Base-by-base conservation (phyloP, 306 rosid species). In the Abrus pulchellus region DNA sequence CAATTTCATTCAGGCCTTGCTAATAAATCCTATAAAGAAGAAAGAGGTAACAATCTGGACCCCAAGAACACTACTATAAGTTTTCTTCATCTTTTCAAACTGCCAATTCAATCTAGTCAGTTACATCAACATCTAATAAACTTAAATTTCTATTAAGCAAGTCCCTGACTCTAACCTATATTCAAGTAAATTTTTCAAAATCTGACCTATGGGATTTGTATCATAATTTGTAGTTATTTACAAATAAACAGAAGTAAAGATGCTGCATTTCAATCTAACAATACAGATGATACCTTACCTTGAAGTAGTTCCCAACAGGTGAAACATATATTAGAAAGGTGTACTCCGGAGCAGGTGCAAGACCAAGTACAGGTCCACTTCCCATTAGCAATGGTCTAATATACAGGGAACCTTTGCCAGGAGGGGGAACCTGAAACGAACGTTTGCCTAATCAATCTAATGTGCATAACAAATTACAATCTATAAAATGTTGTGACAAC, bases 301-400 rank as follows among this genome's bases (percentile, higher is more conserved):
- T 93, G 83, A 93, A 95, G 89, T 95, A 95, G 87, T 93, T 95
- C 76, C 99, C 99, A 63, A 95, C 99, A 32, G 99, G 98, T 20
- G 99, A 91, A 87, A 95, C 99, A 76, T 88, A 95, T 55, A 95
- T 91, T 14, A 95, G 81, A 86, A 95, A 95, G 55, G 97, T 95
- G 85, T 93, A 95, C 90, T 95, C 99, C 2, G 98, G 98, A 65
- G 99, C 89, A 71, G 99, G 99, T 55, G 98, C 97, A 45, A 95
- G 93, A 78, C 99, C 98, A 72, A 95, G 99, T 78, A 95, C 92
- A 60, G 97, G 93, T 72, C 99, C 99, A 80, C 97, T 95, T 57
- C 99, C 99, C 92, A 95, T 88, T 70, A 95, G 90, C 87, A 95
- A 87, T 30, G 99, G 99, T 85, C 99, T 93, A 86, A 95, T 89